A percentile compares a stretch with the other conserved stretches of the same genome.
These are phyloP conservation scores for Solanum chacoense DNA, from an alignment of 305 asterid species.

Conservation along the genomic window DNA sequence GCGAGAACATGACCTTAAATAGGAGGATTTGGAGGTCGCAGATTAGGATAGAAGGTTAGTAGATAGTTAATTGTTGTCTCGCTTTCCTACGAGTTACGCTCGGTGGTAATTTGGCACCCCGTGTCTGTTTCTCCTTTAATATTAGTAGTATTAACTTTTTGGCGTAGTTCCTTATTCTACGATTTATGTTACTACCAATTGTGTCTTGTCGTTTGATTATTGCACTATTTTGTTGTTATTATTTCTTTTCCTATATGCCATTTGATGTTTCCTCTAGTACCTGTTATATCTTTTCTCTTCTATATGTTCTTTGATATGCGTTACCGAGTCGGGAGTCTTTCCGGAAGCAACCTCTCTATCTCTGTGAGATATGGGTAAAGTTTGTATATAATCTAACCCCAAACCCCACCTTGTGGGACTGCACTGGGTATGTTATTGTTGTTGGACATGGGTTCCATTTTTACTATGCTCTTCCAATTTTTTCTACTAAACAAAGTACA, in stretches of 20 bases:
- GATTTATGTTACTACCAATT: not conserved
- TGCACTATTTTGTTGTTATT: not conserved
- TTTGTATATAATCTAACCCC: not conserved
- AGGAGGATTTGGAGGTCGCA: not conserved
- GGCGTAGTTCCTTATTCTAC: not conserved
- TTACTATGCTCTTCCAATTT: not conserved
- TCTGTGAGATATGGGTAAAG: not conserved
- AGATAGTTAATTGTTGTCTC: not conserved
- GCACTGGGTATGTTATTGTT: not conserved
- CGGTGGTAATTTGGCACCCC: not conserved
- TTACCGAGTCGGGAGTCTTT: not conserved
- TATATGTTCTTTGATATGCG: not conserved
- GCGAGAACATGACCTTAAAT: not conserved
- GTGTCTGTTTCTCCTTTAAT: not conserved
- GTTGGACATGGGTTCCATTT: not conserved
- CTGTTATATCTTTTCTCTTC: not conserved
- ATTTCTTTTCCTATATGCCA: not conserved
- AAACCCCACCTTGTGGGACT: not conserved
- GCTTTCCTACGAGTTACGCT: not conserved
- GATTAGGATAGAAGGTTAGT: not conserved
- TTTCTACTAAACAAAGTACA: not conserved
- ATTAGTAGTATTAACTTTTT: not conserved
- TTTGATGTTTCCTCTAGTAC: not conserved
- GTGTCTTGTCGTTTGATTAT: not conserved
- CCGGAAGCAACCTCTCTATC: not conserved